Evolutionary conservation across 2,329 filamentous ascomycete genomes (phyloP), one percentile per base, ranked within the genome.

Genomic region (Scedosporium apiospermum): DNA sequence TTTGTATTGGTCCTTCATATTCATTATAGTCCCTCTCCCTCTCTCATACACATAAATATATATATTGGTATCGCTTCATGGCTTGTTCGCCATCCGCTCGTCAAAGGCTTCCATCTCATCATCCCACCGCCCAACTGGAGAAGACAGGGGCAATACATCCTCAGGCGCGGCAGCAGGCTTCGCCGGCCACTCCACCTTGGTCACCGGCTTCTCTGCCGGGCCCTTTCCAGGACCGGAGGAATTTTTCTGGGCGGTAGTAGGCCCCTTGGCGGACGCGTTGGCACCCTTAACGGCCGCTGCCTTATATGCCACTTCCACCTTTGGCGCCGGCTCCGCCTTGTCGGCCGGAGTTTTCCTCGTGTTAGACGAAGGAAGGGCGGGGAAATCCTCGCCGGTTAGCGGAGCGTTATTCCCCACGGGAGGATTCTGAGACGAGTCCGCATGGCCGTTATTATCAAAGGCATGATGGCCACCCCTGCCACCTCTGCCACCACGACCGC

Each of bases 31-130:
- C 12, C 42, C 9, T 18, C 14, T 46, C 42, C 14, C 42, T 46
- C 27, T 6, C 27, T 6, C 27, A 30, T 4, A 30, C 27, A 30
- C 6, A 46, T 46, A 46, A 6, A 46, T 46, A 46, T 46, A 30
- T 5, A 30, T 10, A 34, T 10, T 34, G 7, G 7, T 10, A 34
- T 34, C 30, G 30, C 30, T 46, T 53, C 12, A 58, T 9, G 26
- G 16, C 26, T 38, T n/a, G 14, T 61, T 55, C 27, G 46, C 49
- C 51, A 27, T 49, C 30, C 55, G 34, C 53, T 57, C 61, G 30
- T 83, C 80, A 12, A 80, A 71, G 4, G 75, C 79, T 58, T 80
- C 80, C 76, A 85, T 81, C 71, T 86, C 83, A 42, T 86, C 83
- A 60, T 81, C 83, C 83, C 83, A 85, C 62, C 80, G 75, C 10